Base-by-base conservation (phyloP, 176 grass and related monocot species). In the Tillandsia leiboldiana region DNA sequence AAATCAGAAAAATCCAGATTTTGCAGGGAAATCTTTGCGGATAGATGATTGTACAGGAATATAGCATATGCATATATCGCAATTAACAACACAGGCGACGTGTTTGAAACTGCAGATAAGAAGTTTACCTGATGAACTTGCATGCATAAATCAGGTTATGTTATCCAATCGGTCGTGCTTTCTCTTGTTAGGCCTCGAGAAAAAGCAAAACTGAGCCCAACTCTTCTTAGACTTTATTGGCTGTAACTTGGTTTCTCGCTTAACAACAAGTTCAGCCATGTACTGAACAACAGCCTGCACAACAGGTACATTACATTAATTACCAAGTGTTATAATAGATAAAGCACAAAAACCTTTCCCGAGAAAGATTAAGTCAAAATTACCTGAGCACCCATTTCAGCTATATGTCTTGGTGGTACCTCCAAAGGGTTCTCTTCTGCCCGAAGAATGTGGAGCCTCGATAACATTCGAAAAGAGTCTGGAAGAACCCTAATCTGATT, bases 401-500 rank as follows among this genome's bases (percentile, higher is more conserved):
- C 87, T 72, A 88, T 70, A 63, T 90, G 73, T 75, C 95, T 99
- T 68, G 90, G 95, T 71, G 95, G 95, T 64, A 99, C 66, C 47
- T 99, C 90, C 54, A 99, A 79, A 65, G 95, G 95, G 70, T 99
- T 99, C 79, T 99, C 90, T 84, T 99, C 82, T 12, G 80, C 87
- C 54, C 70, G 80, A 80, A 99, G 95, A 47, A 99, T 72, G 23
- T 56, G 79, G 27, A 99, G 85, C 64, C 65, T 80, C 56, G 79
- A 70, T 53, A 99, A 72, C 62, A 80, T 79, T 63, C 80, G 85
- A 74, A 99, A 93, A 53, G 95, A 93, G 70, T 99, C 90, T 10
- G 95, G 95, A 71, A 99, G 85, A 67, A 90, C 69, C 75, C 73
- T 88, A 69, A 99, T 99, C 81, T 99, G 95, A 29, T 99, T 99